phyloP scores from a whole-genome alignment of 495 filamentous ascomycete species.

The Chaetomium cochliodes region DNA sequence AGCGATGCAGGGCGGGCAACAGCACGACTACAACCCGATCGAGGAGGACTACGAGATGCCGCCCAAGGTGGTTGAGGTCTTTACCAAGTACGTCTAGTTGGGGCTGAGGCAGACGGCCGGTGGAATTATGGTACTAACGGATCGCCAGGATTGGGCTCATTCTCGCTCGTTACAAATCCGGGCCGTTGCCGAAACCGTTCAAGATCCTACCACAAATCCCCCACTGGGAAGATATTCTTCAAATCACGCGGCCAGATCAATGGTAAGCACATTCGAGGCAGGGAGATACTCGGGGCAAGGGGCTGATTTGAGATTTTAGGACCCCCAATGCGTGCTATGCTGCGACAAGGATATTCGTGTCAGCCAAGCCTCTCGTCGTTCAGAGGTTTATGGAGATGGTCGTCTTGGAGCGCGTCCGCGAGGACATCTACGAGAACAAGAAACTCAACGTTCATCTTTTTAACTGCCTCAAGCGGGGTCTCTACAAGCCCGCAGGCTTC shows the following conservation, averaged over 20 bases:
- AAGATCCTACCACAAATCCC: constrained; percentile 92
- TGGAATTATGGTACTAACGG: constrained; percentile 14
- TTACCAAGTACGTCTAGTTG: constrained; percentile 67
- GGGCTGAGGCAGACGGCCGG: background rate
- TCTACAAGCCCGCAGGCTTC: constrained; percentile 95
- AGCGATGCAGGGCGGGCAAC: constrained; percentile 51
- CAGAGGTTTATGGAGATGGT: constrained; percentile 80
- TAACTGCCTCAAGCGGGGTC: constrained; percentile 82
- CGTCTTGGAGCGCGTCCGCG: constrained; percentile 80
- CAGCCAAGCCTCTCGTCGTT: constrained; percentile 68
- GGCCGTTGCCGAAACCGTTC: constrained; percentile 93
- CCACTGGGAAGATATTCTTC: constrained; percentile 75
- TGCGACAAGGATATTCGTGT: constrained; percentile 85
- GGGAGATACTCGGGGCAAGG: background rate
- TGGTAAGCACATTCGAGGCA: constrained; percentile 20
- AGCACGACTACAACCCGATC: constrained; percentile 40
- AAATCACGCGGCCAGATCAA: constrained; percentile 31
- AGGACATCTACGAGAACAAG: constrained; percentile 73
- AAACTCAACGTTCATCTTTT: constrained; percentile 96
- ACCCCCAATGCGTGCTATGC: constrained; percentile 74
- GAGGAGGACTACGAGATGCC: constrained; percentile 85
- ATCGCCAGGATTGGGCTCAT: constrained; percentile 71
- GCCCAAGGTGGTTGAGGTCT: constrained; percentile 90
- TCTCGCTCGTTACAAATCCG: constrained; percentile 89
- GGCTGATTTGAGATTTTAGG: constrained; percentile 43